Base-by-base conservation (phyloP, 78 protist genomes). In the Dictyostelium purpureum region DNA sequence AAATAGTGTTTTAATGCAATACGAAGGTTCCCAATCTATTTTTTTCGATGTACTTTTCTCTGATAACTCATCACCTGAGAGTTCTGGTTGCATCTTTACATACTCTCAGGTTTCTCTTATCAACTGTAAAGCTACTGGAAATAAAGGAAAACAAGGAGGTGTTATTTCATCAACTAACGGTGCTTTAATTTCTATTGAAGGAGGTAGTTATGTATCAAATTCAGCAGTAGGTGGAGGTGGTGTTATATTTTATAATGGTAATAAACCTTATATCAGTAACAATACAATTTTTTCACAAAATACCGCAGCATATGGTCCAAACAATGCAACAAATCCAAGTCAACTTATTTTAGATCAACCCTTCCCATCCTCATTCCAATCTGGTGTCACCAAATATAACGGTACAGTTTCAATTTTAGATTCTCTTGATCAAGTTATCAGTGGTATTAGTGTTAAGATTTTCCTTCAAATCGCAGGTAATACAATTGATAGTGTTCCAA, bases 171-270 rank as follows among this genome's bases (percentile, higher is more conserved):
- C 71, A 14, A 31, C 71, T 4, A 18, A 35, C 18, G 71, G 71
- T 63, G 18, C 12, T 31, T 63, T 63, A 63, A 63, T 63, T 14
- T 33, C 71, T 4, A 33, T 63, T 16, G 6, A 33, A 18, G 43
- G 43, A 16, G 71, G 71, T 63, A 0, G 14, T 21, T 63, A 63
- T 33, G 1, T 10, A 2, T 18, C 19, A 33, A 63, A 63, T 63
- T 31, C 38, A 33, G 71, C 71, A 63, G 33, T 24, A 33, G 71
- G 71, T 69, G 76, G 52, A 21, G 76, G 76, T 69, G 65, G 31
- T 56, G 47, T 69, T 18, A n/a, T 69, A n/a, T 69, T 40, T 21
- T 69, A 69, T 40, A 40, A 40, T 40, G 45, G 54, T 40, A 10
- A 18, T 40, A 42, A 16, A n/a, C 49, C 49, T 14, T 26, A n/a